Evolutionary conservation across 495 filamentous ascomycete species (phyloP).

Genomic region (Hypoxylon lienhwacheense): DNA sequence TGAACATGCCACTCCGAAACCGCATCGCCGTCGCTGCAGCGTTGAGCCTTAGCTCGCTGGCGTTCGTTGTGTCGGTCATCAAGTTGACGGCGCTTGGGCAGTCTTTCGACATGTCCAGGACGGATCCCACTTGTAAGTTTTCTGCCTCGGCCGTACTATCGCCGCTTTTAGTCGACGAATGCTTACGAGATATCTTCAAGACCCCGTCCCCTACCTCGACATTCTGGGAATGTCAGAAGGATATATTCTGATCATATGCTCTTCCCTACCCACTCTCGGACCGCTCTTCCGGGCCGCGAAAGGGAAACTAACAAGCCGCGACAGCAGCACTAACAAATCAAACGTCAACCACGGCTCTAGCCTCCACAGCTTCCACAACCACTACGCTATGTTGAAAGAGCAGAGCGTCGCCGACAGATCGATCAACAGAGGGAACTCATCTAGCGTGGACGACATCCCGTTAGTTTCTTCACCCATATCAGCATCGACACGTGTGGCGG

Average conservation of each 20-base stretch:
- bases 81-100: slow-evolving; percentile 27
- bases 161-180: neutral
- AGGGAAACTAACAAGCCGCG: slow-evolving; percentile 26
- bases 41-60: slow-evolving; percentile 32
- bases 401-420: slow-evolving; percentile 18
- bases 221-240: slow-evolving; percentile 37
- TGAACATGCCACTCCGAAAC: slow-evolving; percentile 34
- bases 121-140: slow-evolving; percentile 36
- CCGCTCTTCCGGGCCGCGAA: slow-evolving; percentile 29
- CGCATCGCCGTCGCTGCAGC: slow-evolving; percentile 30
- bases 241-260: slow-evolving; percentile 36
- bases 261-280: slow-evolving; percentile 35
- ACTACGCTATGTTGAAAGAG: slow-evolving; percentile 9
- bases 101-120: slow-evolving; percentile 18
- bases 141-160: neutral
- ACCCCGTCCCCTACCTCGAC: slow-evolving; percentile 35
- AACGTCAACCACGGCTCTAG: slow-evolving; percentile 7
- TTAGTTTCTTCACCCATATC: slow-evolving; percentile 18
- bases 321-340: slow-evolving; percentile 11
- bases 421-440: slow-evolving; percentile 18
- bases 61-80: slow-evolving; percentile 28
- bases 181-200: slow-evolving; percentile 10
- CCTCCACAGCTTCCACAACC: slow-evolving; percentile 21
- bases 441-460: slow-evolving; percentile 32
- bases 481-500: neutral